Conservation (phyloP, 208 protist species). For the Lotmaria passim region DNA sequence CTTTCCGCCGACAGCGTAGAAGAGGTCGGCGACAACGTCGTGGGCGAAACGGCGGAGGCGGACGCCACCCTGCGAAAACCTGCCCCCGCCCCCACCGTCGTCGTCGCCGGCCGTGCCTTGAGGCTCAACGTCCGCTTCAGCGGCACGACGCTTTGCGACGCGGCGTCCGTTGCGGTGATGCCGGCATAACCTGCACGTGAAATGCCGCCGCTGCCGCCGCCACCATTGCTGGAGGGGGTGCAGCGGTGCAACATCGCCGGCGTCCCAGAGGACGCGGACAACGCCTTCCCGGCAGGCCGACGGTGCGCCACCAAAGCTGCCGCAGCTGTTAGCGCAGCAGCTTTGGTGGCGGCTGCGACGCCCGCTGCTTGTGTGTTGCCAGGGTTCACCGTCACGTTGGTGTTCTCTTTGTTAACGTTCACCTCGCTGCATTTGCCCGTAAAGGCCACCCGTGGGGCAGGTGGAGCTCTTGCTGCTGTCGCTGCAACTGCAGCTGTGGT, state of each 20-base stretch:
- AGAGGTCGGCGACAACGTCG: background rate
- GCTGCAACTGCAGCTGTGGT: background rate
- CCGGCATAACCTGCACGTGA: background rate
- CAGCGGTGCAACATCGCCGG: conserved; percentile 10
- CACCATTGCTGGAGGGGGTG: background rate
- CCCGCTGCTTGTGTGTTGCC: background rate
- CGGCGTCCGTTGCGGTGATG: background rate
- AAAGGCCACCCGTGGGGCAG: background rate
- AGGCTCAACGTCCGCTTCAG: background rate
- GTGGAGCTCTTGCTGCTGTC: background rate
- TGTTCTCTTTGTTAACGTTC: conserved; percentile 16
- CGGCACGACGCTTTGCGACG: background rate
- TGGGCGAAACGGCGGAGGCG: background rate
- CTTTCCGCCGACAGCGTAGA: background rate
- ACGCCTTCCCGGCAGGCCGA: background rate
- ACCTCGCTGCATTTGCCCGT: background rate
- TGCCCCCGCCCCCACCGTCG: background rate
- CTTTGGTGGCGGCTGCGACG: too few species aligned
- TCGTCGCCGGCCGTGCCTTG: conserved; percentile 7
- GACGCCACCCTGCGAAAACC: conserved; percentile 1
- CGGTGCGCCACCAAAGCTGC: conserved; percentile 10
- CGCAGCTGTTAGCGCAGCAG: background rate
- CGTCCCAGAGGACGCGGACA: background rate
- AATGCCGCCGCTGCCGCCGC: background rate
- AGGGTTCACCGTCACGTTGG: background rate